Evolutionary conservation across 768 basidiomycete genomes (phyloP).

Genomic region (Boletus rubescentipes): DNA sequence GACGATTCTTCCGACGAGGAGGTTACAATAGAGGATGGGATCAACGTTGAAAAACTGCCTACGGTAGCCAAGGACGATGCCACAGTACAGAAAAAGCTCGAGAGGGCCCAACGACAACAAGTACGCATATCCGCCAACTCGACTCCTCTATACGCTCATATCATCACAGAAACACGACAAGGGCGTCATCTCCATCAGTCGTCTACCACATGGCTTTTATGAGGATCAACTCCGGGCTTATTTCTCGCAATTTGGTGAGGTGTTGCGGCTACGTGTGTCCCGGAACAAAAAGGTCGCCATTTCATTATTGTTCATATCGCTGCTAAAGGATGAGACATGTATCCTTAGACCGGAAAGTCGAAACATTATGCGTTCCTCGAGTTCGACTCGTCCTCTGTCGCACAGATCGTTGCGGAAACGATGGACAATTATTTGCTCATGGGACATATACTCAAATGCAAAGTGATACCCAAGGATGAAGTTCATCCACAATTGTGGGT

Average conservation of each 20-base stretch:
- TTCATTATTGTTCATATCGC: neutral
- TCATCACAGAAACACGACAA: constrained; percentile 52
- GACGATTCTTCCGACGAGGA: constrained; percentile 81
- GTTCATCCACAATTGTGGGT: constrained; percentile 95
- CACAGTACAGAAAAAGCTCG: constrained; percentile 63
- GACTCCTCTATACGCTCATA: neutral
- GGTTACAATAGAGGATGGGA: constrained; percentile 50
- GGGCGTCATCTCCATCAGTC: constrained; percentile 86
- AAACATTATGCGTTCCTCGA: constrained; percentile 98
- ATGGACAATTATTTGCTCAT: constrained; percentile 98
- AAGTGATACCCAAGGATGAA: constrained; percentile 83
- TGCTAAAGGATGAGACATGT: neutral
- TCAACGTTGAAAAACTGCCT: constrained; percentile 75
- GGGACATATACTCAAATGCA: constrained; percentile 92
- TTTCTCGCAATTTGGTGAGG: constrained; percentile 91
- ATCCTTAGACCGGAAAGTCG: constrained; percentile 79
- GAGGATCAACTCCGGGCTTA: constrained; percentile 92
- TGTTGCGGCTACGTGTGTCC: constrained; percentile 85
- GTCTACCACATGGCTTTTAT: constrained; percentile 96
- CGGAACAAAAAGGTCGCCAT: constrained; percentile 82
- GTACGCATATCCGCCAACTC: constrained; percentile 42
- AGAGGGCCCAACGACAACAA: constrained; percentile 60
- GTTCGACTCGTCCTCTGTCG: constrained; percentile 85
- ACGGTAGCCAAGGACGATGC: constrained; percentile 88
- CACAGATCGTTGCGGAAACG: constrained; percentile 94